Evolutionary conservation across 2,329 filamentous ascomycete species (phyloP), one percentile per base, ranked within the genome.

Genomic region (Fusarium tuaranense): DNA sequence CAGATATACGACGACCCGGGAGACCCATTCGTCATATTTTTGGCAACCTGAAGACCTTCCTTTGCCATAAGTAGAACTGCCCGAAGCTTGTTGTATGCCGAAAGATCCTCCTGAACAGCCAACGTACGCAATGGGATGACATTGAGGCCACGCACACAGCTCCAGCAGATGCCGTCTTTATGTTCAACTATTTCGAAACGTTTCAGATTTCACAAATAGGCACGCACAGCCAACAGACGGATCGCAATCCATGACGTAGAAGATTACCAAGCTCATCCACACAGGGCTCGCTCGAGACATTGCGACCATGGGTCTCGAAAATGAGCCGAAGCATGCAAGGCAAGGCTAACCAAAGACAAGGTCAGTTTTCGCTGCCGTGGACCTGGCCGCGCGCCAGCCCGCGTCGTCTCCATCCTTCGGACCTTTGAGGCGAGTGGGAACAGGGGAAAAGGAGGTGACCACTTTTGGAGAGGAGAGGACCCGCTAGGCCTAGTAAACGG

Each of bases 391-490:
- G 25, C 22, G 22, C 44, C 44, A 44, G 22, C 20, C 46, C 20
- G 32, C 22, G 70, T 61, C 27, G 70, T 61, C 32, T 71, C 61
- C 58, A 63, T 57, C 61, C 22, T 65, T 32, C 46, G 68, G 60
- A 48, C 60, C 18, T 61, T 48, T 67, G 41, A 32, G 62, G 71
- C 20, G 65, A 57, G 66, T 70, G 63, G 58, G 46, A 68, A 70
- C 44, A 51, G 48, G 48, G 57, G 59, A 73, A 78, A 75, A 74
- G 76, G 76, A 76, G 70, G 70, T 62, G 67, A 63, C 65, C 74
- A 76, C 59, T 65, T 59, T 63, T 44, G 32, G 59, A 69, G 48
- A 69, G 22, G 44, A 46, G 44, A 48, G 18, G 48, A 32, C 27
- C 48, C 48, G 48, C 48, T 7, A 41, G 55, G 27, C 32, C 68